Conservation (phyloP, 306 rosid genomes). For the Dalbergia cochinchinensis region DNA sequence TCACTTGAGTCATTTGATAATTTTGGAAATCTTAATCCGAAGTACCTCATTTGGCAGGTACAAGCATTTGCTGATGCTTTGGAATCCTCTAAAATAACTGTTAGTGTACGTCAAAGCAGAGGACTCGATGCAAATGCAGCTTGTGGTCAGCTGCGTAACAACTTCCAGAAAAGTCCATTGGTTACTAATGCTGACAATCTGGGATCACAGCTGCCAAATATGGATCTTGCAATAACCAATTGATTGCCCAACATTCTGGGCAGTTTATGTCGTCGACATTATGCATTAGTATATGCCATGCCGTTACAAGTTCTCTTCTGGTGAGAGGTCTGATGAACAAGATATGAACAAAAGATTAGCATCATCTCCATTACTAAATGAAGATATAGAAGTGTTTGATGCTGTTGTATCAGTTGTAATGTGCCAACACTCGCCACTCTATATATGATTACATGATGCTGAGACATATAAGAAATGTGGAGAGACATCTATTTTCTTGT, state of each 20-base stretch:
- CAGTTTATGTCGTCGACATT: slow-evolving; percentile 19
- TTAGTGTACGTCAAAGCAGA: slow-evolving; percentile 86
- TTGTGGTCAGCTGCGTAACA: slow-evolving; percentile 94
- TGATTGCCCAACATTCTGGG: slow-evolving; percentile 49
- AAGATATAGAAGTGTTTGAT: slow-evolving; percentile 33
- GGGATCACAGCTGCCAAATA: slow-evolving; percentile 55
- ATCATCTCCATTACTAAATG: slow-evolving; percentile 14
- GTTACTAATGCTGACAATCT: slow-evolving; percentile 55
- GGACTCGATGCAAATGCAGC: slow-evolving; percentile 98
- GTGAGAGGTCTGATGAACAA: slow-evolving; percentile 42
- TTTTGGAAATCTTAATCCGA: neutral
- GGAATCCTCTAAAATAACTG: slow-evolving; percentile 77
- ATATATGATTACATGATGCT: neutral
- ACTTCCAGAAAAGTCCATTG: slow-evolving; percentile 86
- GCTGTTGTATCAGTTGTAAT: slow-evolving; percentile 32
- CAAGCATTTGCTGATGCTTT: slow-evolving; percentile 80
- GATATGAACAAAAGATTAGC: slow-evolving; percentile 40
- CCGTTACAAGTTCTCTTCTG: slow-evolving; percentile 29
- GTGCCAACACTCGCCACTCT: neutral
- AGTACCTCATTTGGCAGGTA: slow-evolving; percentile 58
- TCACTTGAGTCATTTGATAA: slow-evolving; percentile 12
- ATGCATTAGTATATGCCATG: slow-evolving; percentile 3
- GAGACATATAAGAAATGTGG: slow-evolving; percentile 27
- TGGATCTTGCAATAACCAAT: slow-evolving; percentile 68
- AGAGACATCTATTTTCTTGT: slow-evolving; percentile 28